Evolutionary conservation across 2,329 filamentous ascomycete species (phyloP), one percentile per base, ranked within the genome.

Genomic region (Apiospora rasikravindrae): DNA sequence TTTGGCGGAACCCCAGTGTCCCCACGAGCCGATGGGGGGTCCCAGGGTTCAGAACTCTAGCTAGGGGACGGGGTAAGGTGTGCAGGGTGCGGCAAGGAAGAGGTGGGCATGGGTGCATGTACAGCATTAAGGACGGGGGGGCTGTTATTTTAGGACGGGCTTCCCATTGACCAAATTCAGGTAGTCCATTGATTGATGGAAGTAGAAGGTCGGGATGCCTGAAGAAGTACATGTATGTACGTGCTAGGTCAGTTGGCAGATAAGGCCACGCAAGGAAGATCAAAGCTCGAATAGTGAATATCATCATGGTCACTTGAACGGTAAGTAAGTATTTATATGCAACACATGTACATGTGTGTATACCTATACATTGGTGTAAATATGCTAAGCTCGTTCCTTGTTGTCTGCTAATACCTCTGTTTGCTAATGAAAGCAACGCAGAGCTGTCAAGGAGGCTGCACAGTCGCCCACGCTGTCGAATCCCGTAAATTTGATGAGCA

Each of bases 71-170:
- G 42, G 66, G 40, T 68, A 68, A 33, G 40, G 33, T n/a, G n/a
- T n/a, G n/a, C n/a, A n/a, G 44, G 66, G 66, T 47, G 57, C 57
- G 57, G 57, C 57, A 64, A 64, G 57, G 57, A 64, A 61, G 57
- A 64, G 29, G 53, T 61, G 53, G 53, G 8, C 29, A 37, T 64
- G 57, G 57, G 40, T 33, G 29, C 57, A 64, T 40, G 57, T 64
- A 64, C 57, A 64, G 33, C 57, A 64, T 40, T 37, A 37, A 37
- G 16, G 29, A 24, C 19, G 57, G 57, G 57, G 57, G 33, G 6
- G 8, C n/a, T 22, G n/a, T 40, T 64, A 40, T 64, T 40, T 40
- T 64, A n/a, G 57, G 57, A 40, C 22, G 29, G 33, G n/a, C 57
- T n/a, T 64, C 57, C 57, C 57, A 37, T 64, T 64, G 57, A 40